These are phyloP conservation scores for Sarocladiaceae sp. DNA, from an alignment of 2,329 filamentous ascomycete genomes.

Conservation along the genomic window DNA sequence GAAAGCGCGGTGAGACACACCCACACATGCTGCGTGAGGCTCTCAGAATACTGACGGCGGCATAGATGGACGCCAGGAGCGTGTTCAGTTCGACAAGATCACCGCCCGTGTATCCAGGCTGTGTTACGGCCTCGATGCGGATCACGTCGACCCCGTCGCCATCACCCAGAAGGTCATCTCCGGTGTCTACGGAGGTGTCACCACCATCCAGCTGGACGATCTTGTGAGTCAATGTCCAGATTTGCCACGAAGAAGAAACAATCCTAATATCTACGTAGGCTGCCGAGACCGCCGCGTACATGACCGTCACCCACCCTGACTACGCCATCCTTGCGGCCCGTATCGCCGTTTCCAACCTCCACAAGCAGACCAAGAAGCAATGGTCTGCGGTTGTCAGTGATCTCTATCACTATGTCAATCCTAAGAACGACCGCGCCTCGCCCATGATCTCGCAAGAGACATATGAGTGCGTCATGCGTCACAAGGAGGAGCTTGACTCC, in stretches of 20 bases:
- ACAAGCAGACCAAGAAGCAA: conserved; percentile 99
- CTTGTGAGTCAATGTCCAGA: conserved; percentile 63
- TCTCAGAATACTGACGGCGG: conserved; percentile 20
- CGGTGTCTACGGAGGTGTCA: conserved; percentile 97
- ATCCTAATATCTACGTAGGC: conserved; percentile 51
- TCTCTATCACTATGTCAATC: conserved; percentile 93
- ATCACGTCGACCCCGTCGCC: conserved; percentile 91
- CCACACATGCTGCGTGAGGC: neutral
- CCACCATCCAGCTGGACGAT: conserved; percentile 92
- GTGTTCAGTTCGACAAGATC: conserved; percentile 99
- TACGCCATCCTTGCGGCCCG: conserved; percentile 97
- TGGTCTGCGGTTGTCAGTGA: conserved; percentile 94
- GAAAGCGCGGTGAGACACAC: conserved; percentile 51
- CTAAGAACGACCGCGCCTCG: conserved; percentile 73
- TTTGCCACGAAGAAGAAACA: conserved; percentile 5
- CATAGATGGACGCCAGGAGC: conserved; percentile 96
- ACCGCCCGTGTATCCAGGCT: conserved; percentile 94
- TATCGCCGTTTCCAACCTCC: conserved; percentile 97
- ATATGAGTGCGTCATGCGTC: conserved; percentile 89
- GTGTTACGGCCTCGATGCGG: conserved; percentile 93
- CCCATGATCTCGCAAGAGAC: conserved; percentile 94
- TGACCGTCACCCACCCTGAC: conserved; percentile 98
- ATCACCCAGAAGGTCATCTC: conserved; percentile 99
- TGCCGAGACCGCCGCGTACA: conserved; percentile 97
- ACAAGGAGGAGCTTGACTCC: conserved; percentile 95